phyloP scores from a whole-genome alignment of 108 stramenopile species.

The Skeletonema tropicum region DNA sequence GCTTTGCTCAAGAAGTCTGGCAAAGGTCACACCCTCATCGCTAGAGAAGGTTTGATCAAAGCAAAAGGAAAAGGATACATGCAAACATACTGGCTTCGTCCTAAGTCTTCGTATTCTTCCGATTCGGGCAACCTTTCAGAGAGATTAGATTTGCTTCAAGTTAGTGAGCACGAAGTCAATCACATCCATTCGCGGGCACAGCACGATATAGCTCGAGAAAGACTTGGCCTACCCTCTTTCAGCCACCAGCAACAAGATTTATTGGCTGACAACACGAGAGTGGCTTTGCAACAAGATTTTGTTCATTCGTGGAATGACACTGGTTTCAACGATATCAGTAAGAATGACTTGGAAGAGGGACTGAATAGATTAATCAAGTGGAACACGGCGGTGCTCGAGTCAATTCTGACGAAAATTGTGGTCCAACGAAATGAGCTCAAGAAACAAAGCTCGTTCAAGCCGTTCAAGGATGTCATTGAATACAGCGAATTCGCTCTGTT shows the following conservation, averaged over 20 bases:
- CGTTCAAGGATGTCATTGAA: neutral
- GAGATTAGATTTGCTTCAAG: neutral
- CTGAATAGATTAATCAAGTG: slow-evolving; percentile 11
- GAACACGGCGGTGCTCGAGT: slow-evolving; percentile 12
- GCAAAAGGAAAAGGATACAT: slow-evolving; percentile 59
- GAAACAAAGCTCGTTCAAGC: neutral
- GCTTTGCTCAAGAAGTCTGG: slow-evolving; percentile 39
- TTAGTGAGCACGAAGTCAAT: slow-evolving; percentile 7
- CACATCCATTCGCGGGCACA: slow-evolving; percentile 17
- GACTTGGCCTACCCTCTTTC: slow-evolving; percentile 13
- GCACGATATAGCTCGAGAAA: slow-evolving; percentile 9
- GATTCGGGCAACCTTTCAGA: slow-evolving; percentile 1
- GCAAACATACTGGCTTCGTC: slow-evolving; percentile 56
- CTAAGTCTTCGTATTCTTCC: slow-evolving; percentile 1
- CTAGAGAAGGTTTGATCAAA: slow-evolving; percentile 39
- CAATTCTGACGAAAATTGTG: slow-evolving; percentile 5
- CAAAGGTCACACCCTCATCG: slow-evolving; percentile 33
- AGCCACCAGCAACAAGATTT: slow-evolving; percentile 2
- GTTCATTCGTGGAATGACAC: slow-evolving; percentile 14
- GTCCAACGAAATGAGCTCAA: neutral
- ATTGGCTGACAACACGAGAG: neutral
- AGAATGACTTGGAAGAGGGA: neutral
- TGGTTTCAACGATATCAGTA: slow-evolving; percentile 9
- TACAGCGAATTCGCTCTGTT: neutral
- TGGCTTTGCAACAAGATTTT: neutral